Conservation (phyloP, 2,329 filamentous ascomycete species). For the Apiospora rasikravindrae region DNA sequence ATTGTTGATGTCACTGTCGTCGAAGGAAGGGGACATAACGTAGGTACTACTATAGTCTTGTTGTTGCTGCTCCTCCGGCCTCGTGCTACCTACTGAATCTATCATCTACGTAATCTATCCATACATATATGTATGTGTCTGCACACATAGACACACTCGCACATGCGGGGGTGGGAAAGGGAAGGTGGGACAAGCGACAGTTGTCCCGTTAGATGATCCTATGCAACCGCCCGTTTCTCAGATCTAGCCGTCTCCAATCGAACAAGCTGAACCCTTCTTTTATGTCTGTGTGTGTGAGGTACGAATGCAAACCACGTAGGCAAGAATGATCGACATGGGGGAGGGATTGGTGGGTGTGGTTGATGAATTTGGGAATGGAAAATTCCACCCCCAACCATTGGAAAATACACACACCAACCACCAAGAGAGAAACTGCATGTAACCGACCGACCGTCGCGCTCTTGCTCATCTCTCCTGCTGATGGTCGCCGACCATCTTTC, state of each 20-base stretch:
- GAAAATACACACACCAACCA: not conserved
- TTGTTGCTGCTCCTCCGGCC: not conserved
- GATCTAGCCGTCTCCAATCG: conserved; percentile 17
- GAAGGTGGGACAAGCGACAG: conserved; percentile 5
- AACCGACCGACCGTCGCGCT: not conserved
- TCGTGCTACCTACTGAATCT: not conserved
- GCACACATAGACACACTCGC: not conserved
- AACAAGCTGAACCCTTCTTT: not conserved
- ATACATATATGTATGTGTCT: not conserved
- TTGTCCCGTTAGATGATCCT: conserved; percentile 10
- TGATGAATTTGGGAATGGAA: too few species aligned
- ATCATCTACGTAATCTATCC: not conserved
- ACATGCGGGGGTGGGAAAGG: not conserved
- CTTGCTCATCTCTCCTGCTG: not conserved
- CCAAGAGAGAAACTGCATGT: not conserved
- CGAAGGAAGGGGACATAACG: not conserved
- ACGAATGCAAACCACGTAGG: conserved; percentile 5
- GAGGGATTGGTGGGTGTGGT: too few species aligned
- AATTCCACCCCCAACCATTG: not conserved
- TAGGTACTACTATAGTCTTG: not conserved
- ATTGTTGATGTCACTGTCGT: not conserved
- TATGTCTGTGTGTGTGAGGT: not conserved
- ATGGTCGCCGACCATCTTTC: not conserved
- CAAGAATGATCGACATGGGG: not conserved
- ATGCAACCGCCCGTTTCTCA: conserved; percentile 9